These are phyloP conservation scores for Clonostachys byssicola DNA, from an alignment of 2,329 filamentous ascomycete species.

Conservation along the genomic window DNA sequence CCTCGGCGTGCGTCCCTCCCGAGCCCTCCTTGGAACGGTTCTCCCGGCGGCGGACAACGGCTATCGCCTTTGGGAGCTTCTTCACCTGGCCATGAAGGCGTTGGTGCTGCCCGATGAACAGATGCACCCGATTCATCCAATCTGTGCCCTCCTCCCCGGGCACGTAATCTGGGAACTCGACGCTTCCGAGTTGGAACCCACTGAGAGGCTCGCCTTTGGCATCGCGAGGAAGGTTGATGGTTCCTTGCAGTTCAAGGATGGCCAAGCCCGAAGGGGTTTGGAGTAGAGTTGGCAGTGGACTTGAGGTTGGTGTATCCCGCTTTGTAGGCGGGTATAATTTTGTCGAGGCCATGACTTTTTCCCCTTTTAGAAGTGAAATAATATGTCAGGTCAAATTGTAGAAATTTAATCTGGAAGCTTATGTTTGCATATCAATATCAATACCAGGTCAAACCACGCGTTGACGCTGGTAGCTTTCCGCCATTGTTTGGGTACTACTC, in stretches of 20 bases:
- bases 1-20: slow-evolving; percentile 8
- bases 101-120: slow-evolving; percentile 88
- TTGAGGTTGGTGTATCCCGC: slow-evolving; percentile 15
- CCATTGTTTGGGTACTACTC: not conserved
- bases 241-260: slow-evolving; percentile 88
- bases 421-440: too few relatives aligned
- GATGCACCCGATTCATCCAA: slow-evolving; percentile 88
- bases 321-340: slow-evolving; percentile 34
- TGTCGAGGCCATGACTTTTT: slow-evolving; percentile 22
- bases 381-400: not conserved
- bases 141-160: slow-evolving; percentile 39
- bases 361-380: not conserved
- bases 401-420: not conserved
- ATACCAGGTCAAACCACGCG: too few relatives aligned
- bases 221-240: slow-evolving; percentile 67
- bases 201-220: slow-evolving; percentile 19
- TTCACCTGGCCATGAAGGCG: slow-evolving; percentile 86
- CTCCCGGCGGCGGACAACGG: slow-evolving; percentile 59
- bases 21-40: slow-evolving; percentile 29
- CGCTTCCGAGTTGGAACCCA: slow-evolving; percentile 54
- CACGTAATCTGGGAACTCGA: slow-evolving; percentile 75
- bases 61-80: slow-evolving; percentile 75
- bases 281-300: slow-evolving; percentile 73
- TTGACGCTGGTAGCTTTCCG: not conserved
- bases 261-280: slow-evolving; percentile 88